Conservation (phyloP, 1,284 basidiomycete species). For the Malassezia nana region DNA sequence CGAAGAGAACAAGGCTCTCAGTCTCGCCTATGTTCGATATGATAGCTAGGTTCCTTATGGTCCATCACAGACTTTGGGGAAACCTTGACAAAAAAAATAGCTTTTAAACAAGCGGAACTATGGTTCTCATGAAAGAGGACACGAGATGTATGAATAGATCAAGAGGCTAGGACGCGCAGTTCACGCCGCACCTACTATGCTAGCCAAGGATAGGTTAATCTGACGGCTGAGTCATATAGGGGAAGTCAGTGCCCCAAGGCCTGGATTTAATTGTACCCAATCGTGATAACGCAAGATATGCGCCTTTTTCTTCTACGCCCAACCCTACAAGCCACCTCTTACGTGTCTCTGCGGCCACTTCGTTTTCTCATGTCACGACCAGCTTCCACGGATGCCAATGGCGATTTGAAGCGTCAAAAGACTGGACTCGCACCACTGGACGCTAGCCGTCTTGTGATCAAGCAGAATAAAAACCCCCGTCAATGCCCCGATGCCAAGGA, state of each 20-base stretch:
- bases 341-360: not conserved
- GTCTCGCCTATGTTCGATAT: no score
- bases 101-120: no score
- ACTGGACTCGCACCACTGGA: constrained; percentile 5
- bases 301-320: not conserved
- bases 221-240: not conserved
- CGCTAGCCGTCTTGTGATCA: constrained; percentile 14
- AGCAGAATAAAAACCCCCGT: constrained; percentile 38
- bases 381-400: not conserved
- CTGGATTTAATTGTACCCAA: not conserved
- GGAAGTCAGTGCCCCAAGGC: no score
- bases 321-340: not conserved
- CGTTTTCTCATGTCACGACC: not conserved
- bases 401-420: constrained; percentile 3
- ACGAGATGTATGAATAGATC: no score
- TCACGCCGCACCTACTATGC: no score
- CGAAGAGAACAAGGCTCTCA: no score
- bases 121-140: no score
- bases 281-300: not conserved
- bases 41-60: no score
- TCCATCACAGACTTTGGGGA: no score
- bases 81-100: no score
- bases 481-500: constrained; percentile 48
- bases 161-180: no score
- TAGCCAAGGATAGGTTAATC: not conserved